Base-by-base conservation (phyloP, 306 rosid genomes). In the Medicago lupulina region DNA sequence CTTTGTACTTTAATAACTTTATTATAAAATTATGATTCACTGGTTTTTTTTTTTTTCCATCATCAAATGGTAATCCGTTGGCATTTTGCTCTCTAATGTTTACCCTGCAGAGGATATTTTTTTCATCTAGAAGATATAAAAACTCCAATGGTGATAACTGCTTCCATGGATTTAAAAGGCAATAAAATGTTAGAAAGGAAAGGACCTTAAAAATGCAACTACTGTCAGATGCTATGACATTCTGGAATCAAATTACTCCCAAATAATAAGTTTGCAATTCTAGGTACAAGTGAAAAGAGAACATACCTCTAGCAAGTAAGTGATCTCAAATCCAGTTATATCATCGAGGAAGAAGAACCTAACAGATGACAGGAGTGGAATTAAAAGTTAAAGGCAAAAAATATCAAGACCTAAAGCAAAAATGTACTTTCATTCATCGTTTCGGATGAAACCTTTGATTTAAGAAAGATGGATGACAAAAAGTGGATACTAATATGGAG, bases 281-380 rank as follows among this genome's bases (percentile, higher is more conserved):
- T 47, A 76, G 76, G 47, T 18, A 58, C 54, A 61, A 72, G 63
- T 8, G 36, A 43, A 64, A 71, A 36, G 14, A 38, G 53, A 43
- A 49, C 61, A 14, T 85, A 92, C 97, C 96, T 88, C 97, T 78
- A 94, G 83, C 16, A 94, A 85, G 85, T 88, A 90, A 3, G 94
- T 74, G 76, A 94, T 90, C 82, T 92, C 97, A 63, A 92, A 92
- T 75, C 97, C 98, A 13, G 98, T 92, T 60, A 94, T 41, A 69
- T 92, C 97, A 80, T 95, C 97, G 49, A 95, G 84, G 88, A 95
- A 95, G 87, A 95, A 95, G 86, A 95, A 95, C 96, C 98, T 95
- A 62, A 25, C 4, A 18, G 53, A 79, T 82, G 17, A 74, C 28
- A 41, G 53, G 23, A 36, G n/a, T n/a, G 1, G 31, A 16, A 19